A percentile compares a stretch with the other conserved stretches of the same genome.
These are phyloP conservation scores for Annulohypoxylon truncatum DNA, from an alignment of 2,329 filamentous ascomycete genomes.

Conservation along the genomic window DNA sequence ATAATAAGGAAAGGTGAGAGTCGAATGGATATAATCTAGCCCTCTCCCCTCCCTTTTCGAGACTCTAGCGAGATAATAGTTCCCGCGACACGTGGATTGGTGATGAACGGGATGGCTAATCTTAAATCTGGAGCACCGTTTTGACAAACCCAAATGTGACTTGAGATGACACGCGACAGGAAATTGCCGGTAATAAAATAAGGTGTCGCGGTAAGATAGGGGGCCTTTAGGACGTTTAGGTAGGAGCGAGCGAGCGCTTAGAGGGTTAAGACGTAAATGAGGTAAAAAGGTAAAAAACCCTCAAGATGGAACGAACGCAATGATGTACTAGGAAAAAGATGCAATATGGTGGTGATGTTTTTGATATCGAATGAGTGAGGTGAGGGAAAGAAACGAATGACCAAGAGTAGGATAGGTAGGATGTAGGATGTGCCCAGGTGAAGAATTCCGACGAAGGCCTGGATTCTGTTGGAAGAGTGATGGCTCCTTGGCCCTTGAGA, in stretches of 20 bases:
- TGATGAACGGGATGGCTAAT: conserved; percentile 29
- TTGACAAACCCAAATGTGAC: conserved; percentile 18
- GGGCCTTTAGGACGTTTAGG: conserved; percentile 6
- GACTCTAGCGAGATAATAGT: conserved; percentile 15
- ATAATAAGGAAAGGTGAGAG: conserved; percentile 17
- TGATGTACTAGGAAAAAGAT: conserved; percentile 30
- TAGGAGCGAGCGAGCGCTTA: neutral
- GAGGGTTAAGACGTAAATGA: neutral
- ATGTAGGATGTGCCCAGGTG: conserved; percentile 16
- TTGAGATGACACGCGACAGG: conserved; percentile 27
- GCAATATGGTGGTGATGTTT: conserved; percentile 20
- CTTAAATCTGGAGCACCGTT: conserved; percentile 30
- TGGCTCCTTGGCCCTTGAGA: conserved; percentile 11
- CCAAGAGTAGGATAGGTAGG: conserved; percentile 26
- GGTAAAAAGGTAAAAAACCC: conserved; percentile 6
- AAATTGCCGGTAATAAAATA: conserved; percentile 11
- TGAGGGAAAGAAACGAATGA: conserved; percentile 39
- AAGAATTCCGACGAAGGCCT: conserved; percentile 40
- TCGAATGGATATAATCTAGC: conserved; percentile 21
- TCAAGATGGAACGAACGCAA: conserved; percentile 11
- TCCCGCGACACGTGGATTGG: conserved; percentile 30
- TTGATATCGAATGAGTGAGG: conserved; percentile 23
- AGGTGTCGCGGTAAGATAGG: conserved; percentile 15
- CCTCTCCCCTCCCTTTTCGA: conserved; percentile 34
- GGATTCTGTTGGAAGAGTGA: conserved; percentile 20